Percentiles rank a stretch among this genome's conserved stretches.
These are phyloP conservation scores for Conoideocrella luteorostrata DNA, from an alignment of 2,329 filamentous ascomycete species.

Conservation along the genomic window DNA sequence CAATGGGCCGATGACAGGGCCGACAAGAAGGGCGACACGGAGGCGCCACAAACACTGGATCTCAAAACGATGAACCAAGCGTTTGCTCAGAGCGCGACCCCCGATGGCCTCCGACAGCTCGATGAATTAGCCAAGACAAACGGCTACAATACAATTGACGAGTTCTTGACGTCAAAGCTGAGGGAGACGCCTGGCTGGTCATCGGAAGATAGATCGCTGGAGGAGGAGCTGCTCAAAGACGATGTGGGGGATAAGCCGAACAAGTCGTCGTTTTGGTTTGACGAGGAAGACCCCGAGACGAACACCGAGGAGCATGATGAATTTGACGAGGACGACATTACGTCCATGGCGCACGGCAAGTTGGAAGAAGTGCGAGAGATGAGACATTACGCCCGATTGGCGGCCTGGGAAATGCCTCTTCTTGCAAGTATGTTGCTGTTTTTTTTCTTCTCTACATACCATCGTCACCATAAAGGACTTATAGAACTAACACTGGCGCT, in stretches of 20 bases:
- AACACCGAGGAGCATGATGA: slow-evolving; percentile 50
- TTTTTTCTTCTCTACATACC: not conserved
- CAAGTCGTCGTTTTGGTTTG: slow-evolving; percentile 41
- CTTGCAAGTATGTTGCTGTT: slow-evolving; percentile 64
- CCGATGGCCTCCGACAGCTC: slow-evolving; percentile 26
- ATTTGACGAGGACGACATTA: slow-evolving; percentile 78
- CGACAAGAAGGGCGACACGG: slow-evolving; percentile 18
- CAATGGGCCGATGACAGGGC: slow-evolving; percentile 13
- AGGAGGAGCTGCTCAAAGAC: slow-evolving; percentile 24
- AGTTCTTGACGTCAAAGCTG: slow-evolving; percentile 23
- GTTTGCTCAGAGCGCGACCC: slow-evolving; percentile 22
- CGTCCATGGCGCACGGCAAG: slow-evolving; percentile 75
- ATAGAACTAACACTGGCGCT: not conserved
- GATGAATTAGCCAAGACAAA: slow-evolving; percentile 29
- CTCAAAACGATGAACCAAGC: slow-evolving; percentile 25
- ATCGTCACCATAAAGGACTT: not conserved
- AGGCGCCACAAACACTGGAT: slow-evolving; percentile 17
- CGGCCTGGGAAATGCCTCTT: slow-evolving; percentile 93
- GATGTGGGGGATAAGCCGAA: slow-evolving; percentile 27
- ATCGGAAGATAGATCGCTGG: slow-evolving; percentile 24
- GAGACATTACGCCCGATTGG: slow-evolving; percentile 78
- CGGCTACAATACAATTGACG: slow-evolving; percentile 26
- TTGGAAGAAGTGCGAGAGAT: slow-evolving; percentile 83
- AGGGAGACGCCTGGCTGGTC: slow-evolving; percentile 22
- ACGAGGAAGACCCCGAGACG: slow-evolving; percentile 41